Conservation (phyloP, 2,329 filamentous ascomycete species). For the Biscogniauxia marginata region DNA sequence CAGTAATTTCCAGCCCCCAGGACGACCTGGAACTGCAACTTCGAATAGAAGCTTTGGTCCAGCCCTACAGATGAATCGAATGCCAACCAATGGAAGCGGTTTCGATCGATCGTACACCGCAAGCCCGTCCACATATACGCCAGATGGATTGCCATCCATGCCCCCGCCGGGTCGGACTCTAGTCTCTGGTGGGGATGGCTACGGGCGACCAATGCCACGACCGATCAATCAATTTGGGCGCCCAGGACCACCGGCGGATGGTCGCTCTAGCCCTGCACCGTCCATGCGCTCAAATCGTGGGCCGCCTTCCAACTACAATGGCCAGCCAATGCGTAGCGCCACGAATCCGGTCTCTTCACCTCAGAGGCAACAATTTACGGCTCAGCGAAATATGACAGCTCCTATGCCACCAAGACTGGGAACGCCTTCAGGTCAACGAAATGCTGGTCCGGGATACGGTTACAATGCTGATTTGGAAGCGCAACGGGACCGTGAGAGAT, state of each 20-base stretch:
- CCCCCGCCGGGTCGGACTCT: conserved; percentile 35
- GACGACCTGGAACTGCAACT: conserved; percentile 36
- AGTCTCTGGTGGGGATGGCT: conserved; percentile 32
- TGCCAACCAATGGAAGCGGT: conserved; percentile 20
- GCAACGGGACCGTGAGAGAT: conserved; percentile 25
- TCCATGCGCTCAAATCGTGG: conserved; percentile 27
- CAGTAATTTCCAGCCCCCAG: conserved; percentile 30
- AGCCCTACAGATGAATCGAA: conserved; percentile 24
- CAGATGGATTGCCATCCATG: conserved; percentile 30
- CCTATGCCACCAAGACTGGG: conserved; percentile 36
- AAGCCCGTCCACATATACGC: conserved; percentile 26
- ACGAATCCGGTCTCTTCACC: conserved; percentile 37
- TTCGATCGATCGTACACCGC: conserved; percentile 21
- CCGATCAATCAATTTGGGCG: conserved; percentile 23
- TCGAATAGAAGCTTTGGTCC: conserved; percentile 35
- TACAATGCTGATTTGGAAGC: conserved; percentile 29
- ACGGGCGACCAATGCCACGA: conserved; percentile 27
- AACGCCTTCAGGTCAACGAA: conserved; percentile 26
- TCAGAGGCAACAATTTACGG: conserved; percentile 35
- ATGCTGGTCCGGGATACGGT: conserved; percentile 25
- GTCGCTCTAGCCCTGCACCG: conserved; percentile 35
- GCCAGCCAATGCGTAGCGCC: conserved; percentile 37
- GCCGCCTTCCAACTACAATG: conserved; percentile 15
- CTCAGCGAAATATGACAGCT: conserved; percentile 47
- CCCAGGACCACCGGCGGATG: conserved; percentile 20